These are phyloP conservation scores for Quercus tomentella DNA, from an alignment of 331 rosid species.

Conservation along the genomic window DNA sequence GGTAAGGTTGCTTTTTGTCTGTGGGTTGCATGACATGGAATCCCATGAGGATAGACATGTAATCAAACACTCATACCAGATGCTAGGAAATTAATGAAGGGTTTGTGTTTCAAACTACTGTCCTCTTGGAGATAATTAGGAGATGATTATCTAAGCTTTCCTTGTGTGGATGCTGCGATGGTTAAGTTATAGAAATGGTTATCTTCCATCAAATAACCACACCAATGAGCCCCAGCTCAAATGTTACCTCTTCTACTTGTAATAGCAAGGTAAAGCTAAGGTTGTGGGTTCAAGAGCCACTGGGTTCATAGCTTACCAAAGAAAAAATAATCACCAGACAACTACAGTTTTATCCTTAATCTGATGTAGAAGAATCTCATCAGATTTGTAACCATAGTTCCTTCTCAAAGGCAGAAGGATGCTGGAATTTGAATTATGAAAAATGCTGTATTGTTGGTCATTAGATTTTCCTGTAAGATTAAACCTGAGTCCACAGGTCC, in stretches of 20 bases:
- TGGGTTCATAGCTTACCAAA: too few relatives aligned
- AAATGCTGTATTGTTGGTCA: background rate
- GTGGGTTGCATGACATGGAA: background rate
- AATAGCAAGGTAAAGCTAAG: background rate
- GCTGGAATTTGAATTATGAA: background rate
- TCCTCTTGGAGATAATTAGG: background rate
- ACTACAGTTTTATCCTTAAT: background rate
- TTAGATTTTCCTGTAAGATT: background rate
- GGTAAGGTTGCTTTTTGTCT: background rate
- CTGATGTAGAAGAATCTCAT: background rate
- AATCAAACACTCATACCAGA: too few relatives aligned
- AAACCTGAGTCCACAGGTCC: background rate
- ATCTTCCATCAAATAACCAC: background rate
- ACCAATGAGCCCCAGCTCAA: too few relatives aligned
- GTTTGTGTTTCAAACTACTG: background rate
- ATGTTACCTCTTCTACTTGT: background rate
- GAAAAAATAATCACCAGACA: too few relatives aligned
- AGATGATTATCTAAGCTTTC: too few relatives aligned
- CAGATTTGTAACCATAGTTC: background rate
- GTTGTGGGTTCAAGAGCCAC: too few relatives aligned
- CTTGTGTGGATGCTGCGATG: background rate
- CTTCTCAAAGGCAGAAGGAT: background rate
- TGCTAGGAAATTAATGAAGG: too few relatives aligned
- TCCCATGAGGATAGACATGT: background rate
- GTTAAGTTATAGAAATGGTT: background rate